A percentile compares a stretch with the other conserved stretches of the same genome.
Conservation (phyloP, 1,284 basidiomycete genomes). For the Clitocybe nebularis region DNA sequence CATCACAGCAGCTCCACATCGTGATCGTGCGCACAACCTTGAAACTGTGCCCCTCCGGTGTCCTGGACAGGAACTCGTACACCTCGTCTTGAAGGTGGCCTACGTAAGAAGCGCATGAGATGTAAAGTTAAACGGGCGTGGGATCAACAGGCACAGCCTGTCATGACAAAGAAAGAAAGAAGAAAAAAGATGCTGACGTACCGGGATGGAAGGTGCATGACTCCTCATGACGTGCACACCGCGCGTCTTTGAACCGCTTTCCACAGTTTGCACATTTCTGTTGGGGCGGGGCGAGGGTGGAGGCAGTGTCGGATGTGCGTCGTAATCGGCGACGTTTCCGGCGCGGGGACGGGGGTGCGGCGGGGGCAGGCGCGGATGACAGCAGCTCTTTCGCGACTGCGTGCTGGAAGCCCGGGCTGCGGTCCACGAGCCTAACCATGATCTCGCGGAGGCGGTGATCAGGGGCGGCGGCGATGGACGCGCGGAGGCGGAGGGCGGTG, state of each 20-base stretch:
- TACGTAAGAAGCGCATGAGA: conserved; percentile 12
- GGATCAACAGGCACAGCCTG: too few species aligned
- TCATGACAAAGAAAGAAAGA: too few species aligned
- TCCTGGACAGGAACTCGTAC: conserved; percentile 34
- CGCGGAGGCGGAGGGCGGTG: conserved; percentile 17
- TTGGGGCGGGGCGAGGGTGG: conserved; percentile 11
- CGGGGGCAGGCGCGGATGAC: neutral
- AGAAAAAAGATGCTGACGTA: conserved; percentile 17
- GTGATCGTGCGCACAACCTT: conserved; percentile 29
- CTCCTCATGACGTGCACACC: conserved; percentile 7
- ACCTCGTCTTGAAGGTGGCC: conserved; percentile 32
- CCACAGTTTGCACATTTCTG: conserved; percentile 15
- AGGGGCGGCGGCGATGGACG: conserved; percentile 27
- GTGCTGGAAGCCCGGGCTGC: conserved; percentile 26
- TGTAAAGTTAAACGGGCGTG: neutral
- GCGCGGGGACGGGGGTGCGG: conserved; percentile 5
- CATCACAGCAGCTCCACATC: conserved; percentile 43
- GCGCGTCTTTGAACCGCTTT: conserved; percentile 1
- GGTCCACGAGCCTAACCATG: conserved; percentile 28
- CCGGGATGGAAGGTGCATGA: conserved; percentile 31
- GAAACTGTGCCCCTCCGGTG: conserved; percentile 26
- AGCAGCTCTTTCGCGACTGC: conserved; percentile 30
- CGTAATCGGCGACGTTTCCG: conserved; percentile 11
- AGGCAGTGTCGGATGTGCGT: conserved; percentile 9
- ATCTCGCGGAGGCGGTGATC: conserved; percentile 29